Evolutionary conservation across 2,329 filamentous ascomycete genomes (phyloP).

Genomic region (Aspergillus oerlinghausenensis): DNA sequence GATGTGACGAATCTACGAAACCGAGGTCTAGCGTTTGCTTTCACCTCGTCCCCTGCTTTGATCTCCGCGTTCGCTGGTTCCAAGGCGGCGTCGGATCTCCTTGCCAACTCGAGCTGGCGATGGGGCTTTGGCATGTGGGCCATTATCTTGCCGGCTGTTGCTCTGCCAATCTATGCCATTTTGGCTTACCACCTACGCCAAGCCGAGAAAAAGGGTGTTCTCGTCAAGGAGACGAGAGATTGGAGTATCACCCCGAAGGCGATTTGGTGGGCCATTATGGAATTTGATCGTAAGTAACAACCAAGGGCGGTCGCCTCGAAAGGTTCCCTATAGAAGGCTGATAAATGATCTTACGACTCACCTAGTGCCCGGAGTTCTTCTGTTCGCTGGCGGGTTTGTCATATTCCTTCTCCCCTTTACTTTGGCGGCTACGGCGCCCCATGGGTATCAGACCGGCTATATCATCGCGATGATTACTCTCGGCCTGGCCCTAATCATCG

Average conservation of each 20-base stretch:
- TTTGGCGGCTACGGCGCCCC: slow-evolving; percentile 38
- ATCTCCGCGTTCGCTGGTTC: slow-evolving; percentile 55
- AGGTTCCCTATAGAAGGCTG: neutral
- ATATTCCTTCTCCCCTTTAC: slow-evolving; percentile 46
- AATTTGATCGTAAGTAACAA: slow-evolving; percentile 50
- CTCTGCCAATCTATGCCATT: slow-evolving; percentile 50
- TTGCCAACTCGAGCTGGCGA: slow-evolving; percentile 49
- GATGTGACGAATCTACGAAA: slow-evolving; percentile 58
- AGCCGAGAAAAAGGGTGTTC: slow-evolving; percentile 50
- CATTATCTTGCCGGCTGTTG: slow-evolving; percentile 54
- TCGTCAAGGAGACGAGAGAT: slow-evolving; percentile 36
- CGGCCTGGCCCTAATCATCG: slow-evolving; percentile 49
- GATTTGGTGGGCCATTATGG: slow-evolving; percentile 45
- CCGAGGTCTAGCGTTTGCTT: slow-evolving; percentile 55
- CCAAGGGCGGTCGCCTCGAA: neutral
- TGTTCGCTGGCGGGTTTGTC: slow-evolving; percentile 55
- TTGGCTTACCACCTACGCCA: slow-evolving; percentile 52
- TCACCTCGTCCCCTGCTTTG: slow-evolving; percentile 56
- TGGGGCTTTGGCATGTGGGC: slow-evolving; percentile 60
- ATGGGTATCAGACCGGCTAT: slow-evolving; percentile 39
- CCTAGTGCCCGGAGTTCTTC: slow-evolving; percentile 50
- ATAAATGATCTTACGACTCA: neutral
- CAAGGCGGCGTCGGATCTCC: slow-evolving; percentile 45
- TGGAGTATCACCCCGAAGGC: slow-evolving; percentile 45
- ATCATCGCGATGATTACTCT: slow-evolving; percentile 50